A percentile compares a stretch with the other conserved stretches of the same genome.
phyloP scores from a whole-genome alignment of 139 green algal species.

The Tetraselmis chui region DNA sequence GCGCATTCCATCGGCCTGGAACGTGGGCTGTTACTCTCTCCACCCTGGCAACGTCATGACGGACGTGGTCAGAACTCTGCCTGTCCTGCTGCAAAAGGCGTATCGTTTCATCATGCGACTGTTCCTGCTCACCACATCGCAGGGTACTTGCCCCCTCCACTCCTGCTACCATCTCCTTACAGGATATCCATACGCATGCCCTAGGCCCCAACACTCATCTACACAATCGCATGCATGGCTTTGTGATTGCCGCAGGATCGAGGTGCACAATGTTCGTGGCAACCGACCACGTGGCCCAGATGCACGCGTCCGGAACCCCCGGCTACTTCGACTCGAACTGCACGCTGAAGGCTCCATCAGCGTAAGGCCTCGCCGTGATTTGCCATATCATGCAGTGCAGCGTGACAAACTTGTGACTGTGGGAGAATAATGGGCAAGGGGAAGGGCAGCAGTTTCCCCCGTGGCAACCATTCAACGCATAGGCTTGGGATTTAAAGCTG shows the following conservation, averaged over 20 bases:
- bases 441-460: too few species aligned
- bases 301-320: neutral
- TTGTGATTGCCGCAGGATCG: neutral
- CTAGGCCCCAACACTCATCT: neutral
- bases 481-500: neutral
- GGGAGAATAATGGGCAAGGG: too few species aligned
- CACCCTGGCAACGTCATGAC: slow-evolving; percentile 80
- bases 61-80: slow-evolving; percentile 64
- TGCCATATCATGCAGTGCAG: neutral
- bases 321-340: neutral
- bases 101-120: slow-evolving; percentile 52
- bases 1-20: slow-evolving; percentile 2
- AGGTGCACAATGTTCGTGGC: neutral
- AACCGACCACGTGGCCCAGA: neutral
- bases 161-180: neutral
- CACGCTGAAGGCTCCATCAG: neutral
- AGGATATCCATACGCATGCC: neutral
- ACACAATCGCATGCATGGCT: neutral
- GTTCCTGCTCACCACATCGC: slow-evolving; percentile 57
- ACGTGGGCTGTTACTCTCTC: slow-evolving; percentile 32
- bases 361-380: too few species aligned
- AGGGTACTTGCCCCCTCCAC: too few species aligned
- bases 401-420: too few species aligned
- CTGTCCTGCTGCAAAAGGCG: slow-evolving; percentile 32
- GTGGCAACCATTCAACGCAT: neutral